A percentile compares a stretch with the other conserved stretches of the same genome.
Evolutionary conservation across 2,329 filamentous ascomycete species (phyloP).

Genomic region (Parascedosporium putredinis): DNA sequence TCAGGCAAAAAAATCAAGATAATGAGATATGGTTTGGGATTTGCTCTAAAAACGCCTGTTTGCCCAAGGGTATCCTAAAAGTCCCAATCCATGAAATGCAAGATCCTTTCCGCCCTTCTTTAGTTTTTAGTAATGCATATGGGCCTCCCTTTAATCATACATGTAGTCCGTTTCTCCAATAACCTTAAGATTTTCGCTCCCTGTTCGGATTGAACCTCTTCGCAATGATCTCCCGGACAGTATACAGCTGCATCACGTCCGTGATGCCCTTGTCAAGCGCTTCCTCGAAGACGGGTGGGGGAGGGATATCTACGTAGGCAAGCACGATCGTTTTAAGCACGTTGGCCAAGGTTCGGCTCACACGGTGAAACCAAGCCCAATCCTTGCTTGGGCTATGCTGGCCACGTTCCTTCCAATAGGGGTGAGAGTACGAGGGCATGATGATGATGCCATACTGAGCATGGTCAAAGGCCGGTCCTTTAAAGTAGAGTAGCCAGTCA

Average conservation of each 20-base stretch:
- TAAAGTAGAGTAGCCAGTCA: slow-evolving; percentile 88
- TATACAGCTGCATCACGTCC: slow-evolving; percentile 56
- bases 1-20: too few species aligned
- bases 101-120: neutral
- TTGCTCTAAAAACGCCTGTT: neutral
- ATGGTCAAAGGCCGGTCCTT: slow-evolving; percentile 88
- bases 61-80: neutral
- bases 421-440: slow-evolving; percentile 68
- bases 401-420: slow-evolving; percentile 56
- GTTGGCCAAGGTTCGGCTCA: slow-evolving; percentile 81
- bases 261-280: slow-evolving; percentile 46
- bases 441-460: slow-evolving; percentile 86
- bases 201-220: slow-evolving; percentile 54
- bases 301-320: slow-evolving; percentile 83
- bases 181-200: slow-evolving; percentile 12
- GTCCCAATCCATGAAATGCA: slow-evolving; percentile 1
- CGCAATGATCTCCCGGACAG: slow-evolving; percentile 68
- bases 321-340: slow-evolving; percentile 85
- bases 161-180: neutral
- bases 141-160: neutral
- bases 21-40: neutral
- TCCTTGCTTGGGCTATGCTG: slow-evolving; percentile 38
- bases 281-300: slow-evolving; percentile 41
- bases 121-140: neutral
- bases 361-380: slow-evolving; percentile 80